Evolutionary conservation across 2,329 filamentous ascomycete genomes (phyloP).

Genomic region (Macrophomina pseudophaseolina): DNA sequence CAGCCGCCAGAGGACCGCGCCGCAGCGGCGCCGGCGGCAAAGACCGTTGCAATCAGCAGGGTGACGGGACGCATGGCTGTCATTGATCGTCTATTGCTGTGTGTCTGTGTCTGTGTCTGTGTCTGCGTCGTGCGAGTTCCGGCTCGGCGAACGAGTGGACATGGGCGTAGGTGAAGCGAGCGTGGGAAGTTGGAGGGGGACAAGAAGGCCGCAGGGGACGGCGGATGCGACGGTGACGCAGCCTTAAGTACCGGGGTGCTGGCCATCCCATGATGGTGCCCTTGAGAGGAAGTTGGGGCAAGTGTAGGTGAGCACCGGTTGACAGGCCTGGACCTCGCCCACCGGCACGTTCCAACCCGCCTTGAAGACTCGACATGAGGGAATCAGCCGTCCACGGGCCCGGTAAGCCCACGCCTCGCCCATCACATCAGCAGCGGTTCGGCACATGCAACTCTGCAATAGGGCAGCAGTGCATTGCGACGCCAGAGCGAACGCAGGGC

Average conservation of each 20-base stretch:
- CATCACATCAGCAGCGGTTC: not conserved
- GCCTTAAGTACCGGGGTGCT: slow-evolving; percentile 18
- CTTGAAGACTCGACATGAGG: not conserved
- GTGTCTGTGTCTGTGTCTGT: not conserved
- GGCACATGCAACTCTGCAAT: not conserved
- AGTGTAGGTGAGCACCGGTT: slow-evolving; percentile 17
- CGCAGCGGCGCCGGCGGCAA: slow-evolving; percentile 17
- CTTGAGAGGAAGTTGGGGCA: slow-evolving; percentile 16
- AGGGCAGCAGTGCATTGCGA: slow-evolving; percentile 22
- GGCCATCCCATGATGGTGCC: slow-evolving; percentile 13
- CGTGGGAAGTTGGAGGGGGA: slow-evolving; percentile 17
- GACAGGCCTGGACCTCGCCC: not conserved
- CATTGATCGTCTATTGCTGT: not conserved
- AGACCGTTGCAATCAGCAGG: slow-evolving; percentile 18
- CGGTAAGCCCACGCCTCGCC: not conserved
- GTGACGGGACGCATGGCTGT: slow-evolving; percentile 16
- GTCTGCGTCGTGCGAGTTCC: not conserved
- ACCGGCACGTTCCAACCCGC: not conserved
- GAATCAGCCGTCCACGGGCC: not conserved
- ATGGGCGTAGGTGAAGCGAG: slow-evolving; percentile 15
- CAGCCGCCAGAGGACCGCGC: slow-evolving; percentile 23
- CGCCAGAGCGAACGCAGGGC: slow-evolving; percentile 8
- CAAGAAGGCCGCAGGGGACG: not conserved
- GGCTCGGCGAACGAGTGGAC: slow-evolving; percentile 22
- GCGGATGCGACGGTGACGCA: slow-evolving; percentile 21